phyloP scores from a whole-genome alignment of 2,329 filamentous ascomycete species.

The Ophiostoma ips region DNA sequence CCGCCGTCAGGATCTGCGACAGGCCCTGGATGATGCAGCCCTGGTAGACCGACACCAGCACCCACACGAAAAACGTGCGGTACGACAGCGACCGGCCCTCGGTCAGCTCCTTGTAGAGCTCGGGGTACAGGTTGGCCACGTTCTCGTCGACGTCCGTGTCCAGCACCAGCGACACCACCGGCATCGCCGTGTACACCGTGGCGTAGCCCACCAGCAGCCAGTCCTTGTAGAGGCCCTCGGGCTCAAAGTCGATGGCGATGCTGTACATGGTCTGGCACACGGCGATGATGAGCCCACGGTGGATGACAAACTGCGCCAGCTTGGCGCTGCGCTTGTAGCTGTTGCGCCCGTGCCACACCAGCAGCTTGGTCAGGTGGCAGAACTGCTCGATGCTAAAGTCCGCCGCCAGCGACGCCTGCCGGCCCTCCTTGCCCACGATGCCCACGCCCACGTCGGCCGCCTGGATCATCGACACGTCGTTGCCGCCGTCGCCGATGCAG shows the following conservation, averaged over 20 bases:
- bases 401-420: conserved; percentile 84
- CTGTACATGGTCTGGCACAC: conserved; percentile 97
- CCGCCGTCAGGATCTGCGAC: conserved; percentile 71
- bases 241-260: conserved; percentile 83
- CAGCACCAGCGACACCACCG: conserved; percentile 84
- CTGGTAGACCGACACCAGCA: conserved; percentile 88
- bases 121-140: conserved; percentile 86
- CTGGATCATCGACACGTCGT: conserved; percentile 98
- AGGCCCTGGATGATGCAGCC: conserved; percentile 92
- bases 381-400: conserved; percentile 97
- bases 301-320: conserved; percentile 94
- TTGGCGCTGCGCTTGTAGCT: conserved; percentile 94
- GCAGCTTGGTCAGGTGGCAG: conserved; percentile 81
- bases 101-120: conserved; percentile 96
- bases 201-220: conserved; percentile 96
- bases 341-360: conserved; percentile 98
- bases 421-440: conserved; percentile 94
- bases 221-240: conserved; percentile 86
- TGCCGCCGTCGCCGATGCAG: conserved; percentile 95
- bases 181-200: conserved; percentile 85
- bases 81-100: conserved; percentile 76
- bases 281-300: conserved; percentile 85
- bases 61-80: conserved; percentile 93
- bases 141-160: conserved; percentile 93
- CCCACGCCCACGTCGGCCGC: conserved; percentile 95